Base-by-base conservation (phyloP, 805 yeast species). In the Metschnikowia sp. region DNA sequence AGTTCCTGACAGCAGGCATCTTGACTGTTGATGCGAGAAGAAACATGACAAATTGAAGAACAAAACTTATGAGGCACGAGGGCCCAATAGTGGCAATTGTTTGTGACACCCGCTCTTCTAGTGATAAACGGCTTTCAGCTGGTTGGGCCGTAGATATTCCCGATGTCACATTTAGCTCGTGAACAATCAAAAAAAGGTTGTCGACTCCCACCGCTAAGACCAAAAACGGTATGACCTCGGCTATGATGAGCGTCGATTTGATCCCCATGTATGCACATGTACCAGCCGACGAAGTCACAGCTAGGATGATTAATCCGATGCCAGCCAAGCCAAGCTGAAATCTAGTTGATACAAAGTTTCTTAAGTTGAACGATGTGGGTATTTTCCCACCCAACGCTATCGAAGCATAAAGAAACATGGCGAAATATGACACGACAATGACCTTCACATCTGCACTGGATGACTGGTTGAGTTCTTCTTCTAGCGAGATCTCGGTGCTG, bases 151-250 rank as follows among this genome's bases (percentile, higher is more conserved):
- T 18, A 10, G 15, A 26, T 10, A 75, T 54, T 10, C 68, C 75
- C 40, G 78, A 78, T 29, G 83, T 77, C 15, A 74, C 67, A 37
- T 82, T 79, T 40, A 88, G 71, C 59, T 90, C 96, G 61, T 91
- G 91, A 1, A 89, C 84, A 18, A 92, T 80, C 54, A 92, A 70
- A 60, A 91, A 94, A 26, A 92, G 87, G 63, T 92, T 92, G 67
- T 92, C 99, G 28, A 92, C 89, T n/a, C 99, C 99, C 47, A 92
- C 84, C 0, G 99, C 99, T 48, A 92, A 73, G 11, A 92, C 86
- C 58, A 92, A 71, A 61, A 92, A 92, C 9, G 98, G 98, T 32
- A 92, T 92, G 6, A 92, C 99, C 63, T 94, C 98, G 2, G 98
- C 97, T 48, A 92, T 89, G 54, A 92, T 91, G 37, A 92, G 71